phyloP scores from a whole-genome alignment of 768 basidiomycete species.

The Tephrocybe sp. region DNA sequence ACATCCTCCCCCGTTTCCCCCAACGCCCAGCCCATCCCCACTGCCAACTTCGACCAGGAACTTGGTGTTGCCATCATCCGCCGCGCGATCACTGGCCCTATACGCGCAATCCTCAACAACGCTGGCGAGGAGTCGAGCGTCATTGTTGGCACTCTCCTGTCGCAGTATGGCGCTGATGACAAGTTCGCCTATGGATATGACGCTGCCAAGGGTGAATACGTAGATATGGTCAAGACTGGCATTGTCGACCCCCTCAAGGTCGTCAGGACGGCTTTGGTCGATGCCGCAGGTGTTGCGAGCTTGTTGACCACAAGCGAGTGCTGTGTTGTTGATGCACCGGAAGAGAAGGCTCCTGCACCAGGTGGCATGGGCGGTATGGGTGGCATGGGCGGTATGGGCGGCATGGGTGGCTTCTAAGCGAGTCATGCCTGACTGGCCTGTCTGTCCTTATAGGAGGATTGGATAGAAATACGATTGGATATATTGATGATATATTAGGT shows the following conservation, averaged over 20 bases:
- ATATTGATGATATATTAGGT: no score
- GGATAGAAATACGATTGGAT: no score
- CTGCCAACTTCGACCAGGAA: slow-evolving; percentile 94
- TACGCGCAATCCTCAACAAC: slow-evolving; percentile 87
- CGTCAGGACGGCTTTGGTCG: slow-evolving; percentile 87
- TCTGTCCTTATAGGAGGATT: no score
- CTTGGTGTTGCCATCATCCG: slow-evolving; percentile 93
- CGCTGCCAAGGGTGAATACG: slow-evolving; percentile 87
- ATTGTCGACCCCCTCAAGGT: slow-evolving; percentile 98
- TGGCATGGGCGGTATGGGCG: slow-evolving; percentile 42
- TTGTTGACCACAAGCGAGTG: slow-evolving; percentile 92
- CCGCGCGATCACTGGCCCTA: slow-evolving; percentile 78
- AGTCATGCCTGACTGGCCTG: background rate
- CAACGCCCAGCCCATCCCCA: slow-evolving; percentile 66
- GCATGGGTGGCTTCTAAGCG: slow-evolving; percentile 33
- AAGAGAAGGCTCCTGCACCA: slow-evolving; percentile 61
- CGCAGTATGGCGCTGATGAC: slow-evolving; percentile 65
- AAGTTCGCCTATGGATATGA: slow-evolving; percentile 90
- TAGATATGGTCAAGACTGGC: slow-evolving; percentile 91
- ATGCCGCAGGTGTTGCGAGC: slow-evolving; percentile 91
- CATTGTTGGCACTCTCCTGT: slow-evolving; percentile 83
- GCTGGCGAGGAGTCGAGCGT: slow-evolving; percentile 94
- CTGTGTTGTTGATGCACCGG: slow-evolving; percentile 88
- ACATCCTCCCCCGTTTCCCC: slow-evolving; percentile 46
- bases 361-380: slow-evolving; percentile 47